Evolutionary conservation across 2,329 filamentous ascomycete species (phyloP).

Genomic region (Achaetomium macrosporum): DNA sequence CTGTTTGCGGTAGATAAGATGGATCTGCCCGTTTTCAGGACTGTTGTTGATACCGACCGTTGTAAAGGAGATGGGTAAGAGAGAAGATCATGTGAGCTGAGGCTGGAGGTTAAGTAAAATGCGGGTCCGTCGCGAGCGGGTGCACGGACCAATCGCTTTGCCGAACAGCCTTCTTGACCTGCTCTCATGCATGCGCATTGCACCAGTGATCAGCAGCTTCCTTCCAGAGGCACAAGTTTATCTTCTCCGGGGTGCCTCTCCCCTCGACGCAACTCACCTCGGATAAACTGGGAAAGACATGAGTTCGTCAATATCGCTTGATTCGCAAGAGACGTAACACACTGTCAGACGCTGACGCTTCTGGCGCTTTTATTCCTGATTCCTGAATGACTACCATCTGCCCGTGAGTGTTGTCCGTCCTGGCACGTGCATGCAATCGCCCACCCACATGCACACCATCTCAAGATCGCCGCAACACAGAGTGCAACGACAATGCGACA

Average conservation of each 20-base stretch:
- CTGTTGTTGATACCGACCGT: constrained; percentile 8
- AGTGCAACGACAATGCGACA: not conserved
- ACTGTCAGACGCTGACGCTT: too few species aligned
- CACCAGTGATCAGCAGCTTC: constrained; percentile 15
- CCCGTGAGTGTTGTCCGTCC: not conserved
- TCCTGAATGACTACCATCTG: not conserved
- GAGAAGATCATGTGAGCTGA: constrained; percentile 27
- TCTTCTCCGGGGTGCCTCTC: too few species aligned
- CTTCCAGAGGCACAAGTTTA: too few species aligned
- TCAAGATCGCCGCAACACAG: not conserved
- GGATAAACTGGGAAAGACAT: too few species aligned
- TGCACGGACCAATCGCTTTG: constrained; percentile 21
- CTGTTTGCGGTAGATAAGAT: constrained; percentile 21
- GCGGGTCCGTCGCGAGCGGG: constrained; percentile 11
- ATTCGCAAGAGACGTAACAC: too few species aligned
- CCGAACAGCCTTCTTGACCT: constrained; percentile 4
- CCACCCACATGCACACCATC: constrained; percentile 1
- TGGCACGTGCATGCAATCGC: not conserved
- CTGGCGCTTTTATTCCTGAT: too few species aligned
- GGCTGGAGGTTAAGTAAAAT: constrained; percentile 18
- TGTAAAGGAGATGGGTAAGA: constrained; percentile 20
- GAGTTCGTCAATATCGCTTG: too few species aligned
- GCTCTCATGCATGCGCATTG: constrained; percentile 7
- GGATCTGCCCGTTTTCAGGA: constrained; percentile 1
- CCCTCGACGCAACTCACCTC: too few species aligned